Evolutionary conservation across 257 asterid genomes (phyloP), one percentile per base, ranked within the genome.

Genomic region (Jacaranda copaia): DNA sequence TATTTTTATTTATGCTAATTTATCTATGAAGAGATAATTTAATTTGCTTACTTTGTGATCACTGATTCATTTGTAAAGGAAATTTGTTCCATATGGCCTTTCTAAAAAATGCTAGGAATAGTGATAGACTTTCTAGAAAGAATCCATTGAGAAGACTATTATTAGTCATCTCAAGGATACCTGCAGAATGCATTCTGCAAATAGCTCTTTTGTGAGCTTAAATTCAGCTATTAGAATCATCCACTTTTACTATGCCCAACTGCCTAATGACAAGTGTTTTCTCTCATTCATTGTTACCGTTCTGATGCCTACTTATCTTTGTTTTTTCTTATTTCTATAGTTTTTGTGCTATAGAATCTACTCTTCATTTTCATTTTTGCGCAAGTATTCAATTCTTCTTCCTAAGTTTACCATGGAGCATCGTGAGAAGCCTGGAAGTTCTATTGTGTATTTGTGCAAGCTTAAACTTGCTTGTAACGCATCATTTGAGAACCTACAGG

Each of bases 401-500:
- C 98, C 98, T 4, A 98, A 96, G 82, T 96, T 96, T 85, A 87
- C 86, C 56, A 93, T 96, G 97, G 91, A 90, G 84, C 89, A 88
- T 69, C 98, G 90, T 80, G 99, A 96, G 84, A 89, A 81, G 69
- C 87, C 86, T 67, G 98, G 91, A 77, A 78, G 82, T 61, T 86
- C 94, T 25, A 82, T 91, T 8, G 98, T 88, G 77, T 93, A 93
- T 86, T 96, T 97, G 66, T 96, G 99, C 89, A 88, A 88, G 91
- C 99, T 96, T 87, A 98, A 93, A 79, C 99, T 96, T 74, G 98
- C 99, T 63, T 93, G 98, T 80, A 96, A 93, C 88, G 99, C 99
- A 32, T 97, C 99, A 57, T 96, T 96, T 77, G 96, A 93, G 85
- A 89, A 85, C 84, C 90, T 96, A 68, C 97, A 96, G 82, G 99